phyloP scores from a whole-genome alignment of 495 filamentous ascomycete genomes.

The Paragyromitra xinjiangensis region DNA sequence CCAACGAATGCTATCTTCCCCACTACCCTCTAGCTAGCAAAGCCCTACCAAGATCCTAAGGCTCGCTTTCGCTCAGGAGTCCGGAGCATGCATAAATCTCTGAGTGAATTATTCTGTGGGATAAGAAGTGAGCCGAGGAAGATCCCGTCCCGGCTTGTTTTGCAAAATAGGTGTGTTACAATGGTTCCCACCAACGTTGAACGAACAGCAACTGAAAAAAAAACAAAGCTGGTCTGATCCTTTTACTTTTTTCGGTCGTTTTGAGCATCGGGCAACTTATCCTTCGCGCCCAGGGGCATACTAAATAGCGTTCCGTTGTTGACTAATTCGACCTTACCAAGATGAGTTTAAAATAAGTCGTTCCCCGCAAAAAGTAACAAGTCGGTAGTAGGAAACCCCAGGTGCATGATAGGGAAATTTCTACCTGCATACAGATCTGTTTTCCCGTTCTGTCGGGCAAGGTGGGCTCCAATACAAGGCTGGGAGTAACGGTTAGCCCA shows the following conservation, averaged over 20 bases:
- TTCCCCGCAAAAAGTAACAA: background rate
- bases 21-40: background rate
- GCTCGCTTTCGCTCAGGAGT: background rate
- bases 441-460: background rate
- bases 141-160: background rate
- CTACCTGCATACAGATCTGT: background rate
- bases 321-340: background rate
- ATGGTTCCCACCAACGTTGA: background rate
- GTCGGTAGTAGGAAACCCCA: background rate
- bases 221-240: background rate
- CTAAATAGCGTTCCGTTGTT: background rate
- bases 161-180: background rate
- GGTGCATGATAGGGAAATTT: background rate
- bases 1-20: background rate
- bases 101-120: background rate
- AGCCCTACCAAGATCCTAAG: background rate
- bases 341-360: background rate
- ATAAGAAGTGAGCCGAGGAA: background rate
- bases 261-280: background rate
- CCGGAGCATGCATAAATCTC: background rate
- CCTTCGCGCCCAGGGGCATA: background rate
- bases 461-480: background rate
- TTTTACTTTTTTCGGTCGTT: conserved; percentile 9
- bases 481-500: background rate
- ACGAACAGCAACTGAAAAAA: background rate